Conservation (phyloP, 495 filamentous ascomycete species). For the Rusavskia elegans region DNA sequence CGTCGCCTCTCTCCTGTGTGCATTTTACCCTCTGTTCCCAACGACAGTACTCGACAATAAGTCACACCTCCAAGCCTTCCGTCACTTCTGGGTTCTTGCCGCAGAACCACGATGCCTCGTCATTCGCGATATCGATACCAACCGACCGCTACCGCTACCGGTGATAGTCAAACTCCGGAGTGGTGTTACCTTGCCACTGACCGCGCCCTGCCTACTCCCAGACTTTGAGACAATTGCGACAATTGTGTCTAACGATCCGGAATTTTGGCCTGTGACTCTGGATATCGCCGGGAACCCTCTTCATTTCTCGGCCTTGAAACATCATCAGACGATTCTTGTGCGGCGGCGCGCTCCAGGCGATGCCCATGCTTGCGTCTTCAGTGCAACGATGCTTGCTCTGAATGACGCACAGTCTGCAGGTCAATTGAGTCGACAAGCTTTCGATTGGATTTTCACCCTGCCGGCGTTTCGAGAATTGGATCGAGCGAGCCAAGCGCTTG, state of each 20-base stretch:
- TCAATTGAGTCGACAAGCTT: slow-evolving; percentile 21
- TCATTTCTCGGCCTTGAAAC: slow-evolving; percentile 51
- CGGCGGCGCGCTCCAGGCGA: slow-evolving; percentile 60
- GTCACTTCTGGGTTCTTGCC: slow-evolving; percentile 93
- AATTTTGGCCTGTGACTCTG: slow-evolving; percentile 75
- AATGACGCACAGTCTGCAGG: slow-evolving; percentile 17
- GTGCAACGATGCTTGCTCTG: slow-evolving; percentile 55
- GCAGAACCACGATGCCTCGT: slow-evolving; percentile 81
- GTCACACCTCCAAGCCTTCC: slow-evolving; percentile 89
- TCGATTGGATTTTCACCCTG: slow-evolving; percentile 69
- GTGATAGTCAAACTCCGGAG: slow-evolving; percentile 39
- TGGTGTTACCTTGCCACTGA: slow-evolving; percentile 26
- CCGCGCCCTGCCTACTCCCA: slow-evolving; percentile 71
- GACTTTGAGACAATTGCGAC: slow-evolving; percentile 51
- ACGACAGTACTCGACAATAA: slow-evolving; percentile 79
- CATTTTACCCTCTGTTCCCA: slow-evolving; percentile 90
- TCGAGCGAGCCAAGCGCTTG: slow-evolving; percentile 56
- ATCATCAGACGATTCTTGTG: slow-evolving; percentile 65
- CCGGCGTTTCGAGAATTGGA: slow-evolving; percentile 48
- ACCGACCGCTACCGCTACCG: slow-evolving; percentile 59
- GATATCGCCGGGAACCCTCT: slow-evolving; percentile 53
- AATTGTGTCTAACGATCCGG: slow-evolving; percentile 49
- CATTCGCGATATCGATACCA: slow-evolving; percentile 65
- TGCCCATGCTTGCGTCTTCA: slow-evolving; percentile 53
- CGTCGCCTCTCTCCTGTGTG: slow-evolving; percentile 69